Base-by-base conservation (phyloP, 2,329 filamentous ascomycete species). In the Podosphaera xanthii region DNA sequence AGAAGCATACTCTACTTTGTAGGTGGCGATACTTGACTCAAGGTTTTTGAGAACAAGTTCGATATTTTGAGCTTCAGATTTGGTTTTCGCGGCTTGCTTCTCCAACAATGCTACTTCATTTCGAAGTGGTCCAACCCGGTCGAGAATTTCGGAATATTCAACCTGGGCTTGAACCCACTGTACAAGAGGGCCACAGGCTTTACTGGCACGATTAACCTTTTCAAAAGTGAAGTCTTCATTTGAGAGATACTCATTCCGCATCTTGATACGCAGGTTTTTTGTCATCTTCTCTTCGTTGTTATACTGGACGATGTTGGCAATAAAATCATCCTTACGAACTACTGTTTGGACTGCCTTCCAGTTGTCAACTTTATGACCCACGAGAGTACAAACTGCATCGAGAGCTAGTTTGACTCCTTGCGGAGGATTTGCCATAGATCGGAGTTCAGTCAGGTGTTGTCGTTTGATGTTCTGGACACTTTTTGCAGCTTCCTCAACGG, bases 401-500 rank as follows among this genome's bases (percentile, higher is more conserved):
- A 98, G 77, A 1, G 92, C 88, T 65, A 97, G 81, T 68, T 88
- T 84, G 65, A 98, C 94, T 76, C 89, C 88, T 65, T 82, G 77
- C 7, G 92, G 92, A 5, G 92, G 92, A 67, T 88, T 94, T 64
- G 83, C 82, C 92, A 98, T 97, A 64, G 91, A 95, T 69, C 92
- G 83, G 57, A 98, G 91, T 81, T 98, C 92, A 10, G 90, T 96
- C 64, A 98, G 77, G 71, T 98, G 92, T 70, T 95, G 89, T 69
- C 86, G 83, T 76, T 97, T 98, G 75, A 98, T 98, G 75, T 94
- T 96, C 75, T 87, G 92, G 71, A 98, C 94, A 72, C 90, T 96
- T 70, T 89, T 87, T 74, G 92, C 87, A 56, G 92, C 92, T 71
- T 94, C 89, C 62, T 86, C 74, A 59, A 98, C 92, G 56, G 92